Evolutionary conservation across 208 protist species (phyloP), one percentile per base, ranked within the genome.

Genomic region (Porcisia deanei): DNA sequence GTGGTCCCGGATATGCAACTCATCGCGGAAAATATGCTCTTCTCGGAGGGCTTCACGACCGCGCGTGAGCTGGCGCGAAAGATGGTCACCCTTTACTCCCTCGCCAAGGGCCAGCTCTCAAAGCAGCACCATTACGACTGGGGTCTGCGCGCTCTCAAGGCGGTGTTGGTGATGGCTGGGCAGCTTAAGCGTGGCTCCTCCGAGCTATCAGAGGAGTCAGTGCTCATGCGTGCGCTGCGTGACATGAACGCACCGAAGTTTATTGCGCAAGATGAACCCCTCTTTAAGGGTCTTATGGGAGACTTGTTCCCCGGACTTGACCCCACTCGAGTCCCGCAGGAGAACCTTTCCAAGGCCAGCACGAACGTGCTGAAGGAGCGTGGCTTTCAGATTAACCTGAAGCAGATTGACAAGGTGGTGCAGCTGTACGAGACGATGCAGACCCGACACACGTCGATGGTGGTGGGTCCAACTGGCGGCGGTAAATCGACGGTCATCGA

Each of bases 191-290:
- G 99, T 39, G 94, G 90, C 47, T 90, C 93, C 60, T 91, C 96
- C 45, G 92, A 99, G 18, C 85, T 99, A n/a, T 80, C 85, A 16
- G 98, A 99, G 82, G 95, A 99, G 71, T 96, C 98, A 70, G 98
- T 99, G 73, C 91, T 99, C 45, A 99, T 99, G 98, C 93, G 98
- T 67, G 99, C 99, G 39, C 85, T 99, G 61, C 94, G 98, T 66
- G 99, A 99, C 86, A 99, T 99, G 98, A 99, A 99, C 85, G 91
- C 99, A 64, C 99, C 99, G n/a, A 99, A 99, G 88, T 99, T 99
- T 89, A 96, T 99, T 60, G 99, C 97, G 58, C 97, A 99, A 77
- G 99, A 99, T 82, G 98, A 99, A 59, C 99, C 99, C 41, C 91
- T 99, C 34, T 99, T 99, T 89, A 89, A 96, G 63, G 99, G 98